phyloP scores from a whole-genome alignment of 2,329 filamentous ascomycete species.

The Lojkania enalia region DNA sequence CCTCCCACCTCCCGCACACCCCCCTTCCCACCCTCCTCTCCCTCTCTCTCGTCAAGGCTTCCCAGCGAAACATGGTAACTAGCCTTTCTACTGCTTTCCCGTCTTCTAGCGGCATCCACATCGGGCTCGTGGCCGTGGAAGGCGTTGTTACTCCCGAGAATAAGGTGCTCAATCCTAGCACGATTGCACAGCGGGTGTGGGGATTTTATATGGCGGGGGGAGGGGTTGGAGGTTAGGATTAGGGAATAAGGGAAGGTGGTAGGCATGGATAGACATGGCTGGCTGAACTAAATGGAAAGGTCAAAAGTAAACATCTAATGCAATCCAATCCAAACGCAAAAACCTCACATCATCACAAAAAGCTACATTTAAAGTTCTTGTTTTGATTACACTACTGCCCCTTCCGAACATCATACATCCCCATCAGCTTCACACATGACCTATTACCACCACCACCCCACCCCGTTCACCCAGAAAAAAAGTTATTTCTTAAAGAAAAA shows the following conservation, averaged over 20 bases:
- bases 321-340: too few relatives aligned
- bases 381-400: too few relatives aligned
- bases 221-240: constrained; percentile 48
- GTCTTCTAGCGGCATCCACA: constrained; percentile 49
- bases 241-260: constrained; percentile 20
- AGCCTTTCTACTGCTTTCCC: constrained; percentile 50
- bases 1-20: constrained; percentile 52
- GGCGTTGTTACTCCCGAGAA: constrained; percentile 49
- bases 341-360: too few relatives aligned
- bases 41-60: constrained; percentile 55
- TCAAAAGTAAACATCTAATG: too few relatives aligned
- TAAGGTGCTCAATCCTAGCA: constrained; percentile 49
- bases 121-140: constrained; percentile 53
- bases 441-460: too few relatives aligned
- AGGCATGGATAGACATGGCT: too few relatives aligned
- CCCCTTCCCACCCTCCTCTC: constrained; percentile 54
- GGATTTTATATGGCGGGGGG: constrained; percentile 48
- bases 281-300: too few relatives aligned
- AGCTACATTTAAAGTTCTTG: too few relatives aligned
- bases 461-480: too few relatives aligned
- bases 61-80: constrained; percentile 56
- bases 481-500: too few relatives aligned
- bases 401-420: too few relatives aligned
- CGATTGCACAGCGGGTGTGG: constrained; percentile 53
- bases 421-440: too few relatives aligned